These are phyloP conservation scores for Piper longum DNA, from an alignment of 164 flowering plant species.

Conservation along the genomic window DNA sequence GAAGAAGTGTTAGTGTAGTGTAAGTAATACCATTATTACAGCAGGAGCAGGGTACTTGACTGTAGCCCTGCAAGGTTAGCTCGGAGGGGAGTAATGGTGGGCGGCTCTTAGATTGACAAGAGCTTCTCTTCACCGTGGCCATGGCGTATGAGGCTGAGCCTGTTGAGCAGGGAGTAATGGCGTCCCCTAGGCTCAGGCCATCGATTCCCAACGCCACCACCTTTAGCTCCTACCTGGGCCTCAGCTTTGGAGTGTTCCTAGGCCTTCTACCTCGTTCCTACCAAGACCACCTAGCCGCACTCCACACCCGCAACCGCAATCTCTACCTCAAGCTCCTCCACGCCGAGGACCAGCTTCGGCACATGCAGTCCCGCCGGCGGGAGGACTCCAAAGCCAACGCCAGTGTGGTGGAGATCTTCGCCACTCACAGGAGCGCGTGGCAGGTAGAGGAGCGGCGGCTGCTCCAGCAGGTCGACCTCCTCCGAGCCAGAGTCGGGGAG, in stretches of 20 bases:
- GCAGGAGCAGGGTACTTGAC: too few species aligned
- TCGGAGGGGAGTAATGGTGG: too few species aligned
- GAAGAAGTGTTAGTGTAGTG: too few species aligned
- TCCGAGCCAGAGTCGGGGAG: conserved; percentile 28
- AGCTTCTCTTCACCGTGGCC: too few species aligned
- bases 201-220: not conserved
- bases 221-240: conserved; percentile 30
- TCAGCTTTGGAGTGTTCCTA: conserved; percentile 38
- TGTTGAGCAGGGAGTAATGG: not conserved
- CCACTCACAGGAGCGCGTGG: conserved; percentile 72
- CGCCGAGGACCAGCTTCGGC: conserved; percentile 46
- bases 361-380: conserved; percentile 42
- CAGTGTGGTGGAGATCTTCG: conserved; percentile 80
- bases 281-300: conserved; percentile 18
- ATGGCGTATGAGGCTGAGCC: too few species aligned
- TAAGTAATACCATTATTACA: too few species aligned
- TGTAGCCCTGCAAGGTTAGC: too few species aligned
- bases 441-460: conserved; percentile 59
- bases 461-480: conserved; percentile 42
- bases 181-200: not conserved
- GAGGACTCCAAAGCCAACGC: conserved; percentile 92
- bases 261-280: conserved; percentile 28
- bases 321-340: conserved; percentile 25
- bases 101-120: too few species aligned
- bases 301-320: conserved; percentile 10